Evolutionary conservation across 1,284 basidiomycete genomes (phyloP).

Genomic region (Boletus hoseneyae): DNA sequence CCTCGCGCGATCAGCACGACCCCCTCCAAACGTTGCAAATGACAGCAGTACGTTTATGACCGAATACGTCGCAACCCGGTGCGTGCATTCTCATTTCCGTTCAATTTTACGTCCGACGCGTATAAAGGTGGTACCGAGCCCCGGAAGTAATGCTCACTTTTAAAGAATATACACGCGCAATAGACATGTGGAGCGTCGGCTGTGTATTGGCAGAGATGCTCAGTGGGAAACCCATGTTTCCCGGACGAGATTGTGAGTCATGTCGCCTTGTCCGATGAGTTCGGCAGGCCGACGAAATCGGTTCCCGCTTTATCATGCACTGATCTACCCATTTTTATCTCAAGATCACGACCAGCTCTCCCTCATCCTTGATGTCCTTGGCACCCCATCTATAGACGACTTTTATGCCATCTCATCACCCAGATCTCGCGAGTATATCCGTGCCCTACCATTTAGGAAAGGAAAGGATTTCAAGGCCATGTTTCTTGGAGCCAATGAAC

Average conservation of each 20-base stretch:
- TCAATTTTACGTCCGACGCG: conserved; percentile 2
- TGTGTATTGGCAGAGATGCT: conserved; percentile 96
- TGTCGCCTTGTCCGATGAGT: conserved; percentile 1
- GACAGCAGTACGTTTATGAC: conserved; percentile 92
- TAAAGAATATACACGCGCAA: conserved; percentile 90
- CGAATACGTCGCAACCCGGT: conserved; percentile 89
- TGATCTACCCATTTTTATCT: background rate
- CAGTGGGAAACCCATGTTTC: conserved; percentile 86
- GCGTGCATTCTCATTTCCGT: conserved; percentile 9
- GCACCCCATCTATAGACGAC: conserved; percentile 88
- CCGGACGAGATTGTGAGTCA: conserved; percentile 73
- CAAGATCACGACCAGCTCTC: conserved; percentile 87
- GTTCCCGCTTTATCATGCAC: too few relatives aligned
- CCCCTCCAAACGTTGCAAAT: conserved; percentile 75
- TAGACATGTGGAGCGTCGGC: conserved; percentile 92
- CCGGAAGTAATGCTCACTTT: conserved; percentile 96
- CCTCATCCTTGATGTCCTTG: conserved; percentile 81
- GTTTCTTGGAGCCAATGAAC: conserved; percentile 80
- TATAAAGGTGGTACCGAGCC: conserved; percentile 83
- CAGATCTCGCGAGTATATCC: conserved; percentile 88
- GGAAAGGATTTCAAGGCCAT: conserved; percentile 73
- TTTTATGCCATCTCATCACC: conserved; percentile 89
- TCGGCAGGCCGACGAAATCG: background rate
- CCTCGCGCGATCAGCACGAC: conserved; percentile 79
- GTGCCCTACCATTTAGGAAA: conserved; percentile 89